Base-by-base conservation (phyloP, 805 yeast genomes). In the Pichia nanzhaoensis region DNA sequence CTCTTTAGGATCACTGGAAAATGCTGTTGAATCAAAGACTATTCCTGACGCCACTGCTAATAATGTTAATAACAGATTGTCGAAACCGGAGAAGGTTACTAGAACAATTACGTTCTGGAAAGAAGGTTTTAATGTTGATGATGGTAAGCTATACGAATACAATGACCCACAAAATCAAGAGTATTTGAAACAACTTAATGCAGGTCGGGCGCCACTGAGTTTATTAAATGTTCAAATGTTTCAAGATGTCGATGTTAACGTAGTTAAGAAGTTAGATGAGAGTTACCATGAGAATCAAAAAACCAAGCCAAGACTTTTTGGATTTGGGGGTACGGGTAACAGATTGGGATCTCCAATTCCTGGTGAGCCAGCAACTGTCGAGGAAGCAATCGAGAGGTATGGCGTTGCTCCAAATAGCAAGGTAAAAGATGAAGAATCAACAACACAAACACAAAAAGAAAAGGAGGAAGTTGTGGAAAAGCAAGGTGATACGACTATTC, bases 51-150 rank as follows among this genome's bases (percentile, higher is more conserved):
- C 49, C 20, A 37, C 34, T 5, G 27, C 21, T 20, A 10, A 30
- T 13, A 7, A 14, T 30, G 14, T 30, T 5, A 30, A 30, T 13
- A 13, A 30, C 16, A 37, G 37, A 9, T 37, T 39, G 17, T 39
- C 40, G 21, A 51, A 57, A 5, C 59, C 59, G 2, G 70, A 66
- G 34, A 80, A 78, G 47, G 96, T 83, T 5, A 73, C 75, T 16
- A 75, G 98, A 58, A 84, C 84, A 36, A 83, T 93, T 50, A 87
- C 95, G 0, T 91, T 93, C 62, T 93, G 99, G 99, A 83, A 80
- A 54, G 91, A 93, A 57, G 99, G 99, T 1, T 93, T 93, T 66
- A 87, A 88, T 51, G 89, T 93, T 21, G 98, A 93, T 28, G 96
- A 90, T 40, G 98, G 98, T 2, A 77, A 78, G 20, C 72, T 93